Conservation (phyloP, 768 basidiomycete genomes). For the Candolleomyces eurysporus region DNA sequence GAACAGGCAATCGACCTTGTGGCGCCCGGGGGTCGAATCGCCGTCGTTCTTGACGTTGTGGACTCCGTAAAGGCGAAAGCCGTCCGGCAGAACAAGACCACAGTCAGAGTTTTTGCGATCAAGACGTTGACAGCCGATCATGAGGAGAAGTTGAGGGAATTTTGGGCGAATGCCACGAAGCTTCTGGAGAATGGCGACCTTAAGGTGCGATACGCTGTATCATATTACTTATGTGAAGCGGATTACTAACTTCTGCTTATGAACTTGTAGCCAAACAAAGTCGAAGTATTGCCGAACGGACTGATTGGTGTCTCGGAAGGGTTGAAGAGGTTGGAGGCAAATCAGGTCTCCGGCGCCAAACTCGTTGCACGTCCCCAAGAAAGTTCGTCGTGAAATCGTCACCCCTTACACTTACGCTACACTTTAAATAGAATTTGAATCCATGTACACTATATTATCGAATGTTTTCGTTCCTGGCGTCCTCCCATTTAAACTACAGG, state of each 20-base stretch:
- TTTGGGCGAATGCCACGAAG: slow-evolving; percentile 21
- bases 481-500: no score
- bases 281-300: slow-evolving; percentile 43
- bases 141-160: slow-evolving; percentile 14
- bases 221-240: neutral
- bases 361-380: slow-evolving; percentile 43
- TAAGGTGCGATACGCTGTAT: slow-evolving; percentile 21
- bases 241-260: neutral
- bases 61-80: slow-evolving; percentile 15
- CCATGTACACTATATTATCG: no score
- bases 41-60: slow-evolving; percentile 16
- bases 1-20: no score
- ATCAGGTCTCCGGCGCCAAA: slow-evolving; percentile 42
- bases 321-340: slow-evolving; percentile 36
- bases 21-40: no score
- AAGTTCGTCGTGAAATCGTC: slow-evolving; percentile 5
- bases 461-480: no score
- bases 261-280: slow-evolving; percentile 33
- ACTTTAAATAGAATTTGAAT: no score
- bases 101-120: slow-evolving; percentile 15
- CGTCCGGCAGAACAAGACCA: slow-evolving; percentile 9
- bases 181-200: slow-evolving; percentile 32
- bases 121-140: slow-evolving; percentile 19
- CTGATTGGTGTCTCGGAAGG: slow-evolving; percentile 43
- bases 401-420: no score